Base-by-base conservation (phyloP, 768 basidiomycete genomes). In the Tylopilus cervinicoccineus region DNA sequence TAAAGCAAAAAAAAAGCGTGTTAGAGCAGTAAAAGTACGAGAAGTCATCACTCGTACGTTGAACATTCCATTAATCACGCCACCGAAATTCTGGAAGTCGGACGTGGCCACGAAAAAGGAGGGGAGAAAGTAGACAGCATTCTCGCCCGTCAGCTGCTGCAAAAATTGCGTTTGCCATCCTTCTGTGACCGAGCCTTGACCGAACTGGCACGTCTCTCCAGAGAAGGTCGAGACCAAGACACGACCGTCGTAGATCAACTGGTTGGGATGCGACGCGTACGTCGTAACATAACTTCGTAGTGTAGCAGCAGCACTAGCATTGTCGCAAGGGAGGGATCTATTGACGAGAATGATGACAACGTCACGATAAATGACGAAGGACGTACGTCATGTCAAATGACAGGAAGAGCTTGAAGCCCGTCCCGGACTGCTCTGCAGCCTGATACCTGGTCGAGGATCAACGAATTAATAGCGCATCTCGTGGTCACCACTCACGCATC, bases 311-410 rank as follows among this genome's bases (percentile, higher is more conserved):
- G 86, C 76, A n/a, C 56, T 58, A 19, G 73, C 54, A 16, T 72
- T 71, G 7, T 59, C 61, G 53, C 86, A 84, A 6, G 82, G 76
- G 39, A 84, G 64, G 4, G 76, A 76, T 5, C 82, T 84, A 33
- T 28, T 7, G 38, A 19, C 20, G 22, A 44, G 38, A 40, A 39
- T 54, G 24, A 43, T 29, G 22, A 40, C 28, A 37, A 7, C 5
- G 43, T 31, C 2, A 31, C 26, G 17, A 37, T 12, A 19, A 27
- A 45, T 5, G 33, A 37, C 3, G 31, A 40, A 23, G 43, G 22
- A 76, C 74, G 55, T 56, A 85, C 81, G 80, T 70, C 88, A 88
- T 88, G 59, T 91, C 88, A 41, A 91, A 77, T 13, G 84, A 88
- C 50, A 90, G 57, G 67, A 88, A 89, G 42, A 91, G 69, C 62